phyloP scores from a whole-genome alignment of 768 basidiomycete species.

The Exidia glandulosa region DNA sequence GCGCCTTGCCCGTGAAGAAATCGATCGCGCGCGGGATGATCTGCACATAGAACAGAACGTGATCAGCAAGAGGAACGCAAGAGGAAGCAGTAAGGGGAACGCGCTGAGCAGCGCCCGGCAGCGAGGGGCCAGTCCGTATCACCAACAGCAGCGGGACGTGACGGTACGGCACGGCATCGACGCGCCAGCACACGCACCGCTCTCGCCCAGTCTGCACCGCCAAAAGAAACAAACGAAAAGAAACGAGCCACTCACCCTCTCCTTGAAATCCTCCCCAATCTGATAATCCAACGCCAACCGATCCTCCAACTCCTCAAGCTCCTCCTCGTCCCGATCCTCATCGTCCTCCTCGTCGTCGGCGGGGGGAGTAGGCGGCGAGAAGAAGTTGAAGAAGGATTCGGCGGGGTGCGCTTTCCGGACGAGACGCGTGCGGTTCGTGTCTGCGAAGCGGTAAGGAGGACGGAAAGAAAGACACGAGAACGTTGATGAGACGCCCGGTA shows the following conservation, averaged over 20 bases:
- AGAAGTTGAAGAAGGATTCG: constrained; percentile 99
- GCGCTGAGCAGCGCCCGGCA: not conserved
- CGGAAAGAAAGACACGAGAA: too few relatives aligned
- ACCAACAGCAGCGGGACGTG: too few relatives aligned
- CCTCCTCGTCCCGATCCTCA: constrained; percentile 67
- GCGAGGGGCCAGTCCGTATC: not conserved
- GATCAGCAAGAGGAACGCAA: too few relatives aligned
- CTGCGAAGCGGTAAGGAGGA: constrained; percentile 22
- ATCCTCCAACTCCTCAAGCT: constrained; percentile 83
- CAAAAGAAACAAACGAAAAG: not conserved
- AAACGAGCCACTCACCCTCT: constrained; percentile 51
- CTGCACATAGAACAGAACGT: constrained; percentile 25
- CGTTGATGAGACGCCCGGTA: too few relatives aligned
- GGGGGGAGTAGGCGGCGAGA: constrained; percentile 70
- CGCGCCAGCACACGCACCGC: too few relatives aligned
- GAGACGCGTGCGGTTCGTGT: constrained; percentile 73
- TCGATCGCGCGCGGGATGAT: constrained; percentile 92
- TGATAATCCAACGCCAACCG: constrained; percentile 95
- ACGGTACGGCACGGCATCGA: not conserved
- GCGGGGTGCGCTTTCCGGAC: constrained; percentile 80
- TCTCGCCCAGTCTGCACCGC: too few relatives aligned
- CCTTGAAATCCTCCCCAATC: constrained; percentile 96
- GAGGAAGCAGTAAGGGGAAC: too few relatives aligned
- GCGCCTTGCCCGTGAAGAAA: constrained; percentile 94
- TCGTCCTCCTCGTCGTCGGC: constrained; percentile 56